These are phyloP conservation scores for Lolium multiflorum DNA, from an alignment of 176 grass and related monocot genomes.

Conservation along the genomic window DNA sequence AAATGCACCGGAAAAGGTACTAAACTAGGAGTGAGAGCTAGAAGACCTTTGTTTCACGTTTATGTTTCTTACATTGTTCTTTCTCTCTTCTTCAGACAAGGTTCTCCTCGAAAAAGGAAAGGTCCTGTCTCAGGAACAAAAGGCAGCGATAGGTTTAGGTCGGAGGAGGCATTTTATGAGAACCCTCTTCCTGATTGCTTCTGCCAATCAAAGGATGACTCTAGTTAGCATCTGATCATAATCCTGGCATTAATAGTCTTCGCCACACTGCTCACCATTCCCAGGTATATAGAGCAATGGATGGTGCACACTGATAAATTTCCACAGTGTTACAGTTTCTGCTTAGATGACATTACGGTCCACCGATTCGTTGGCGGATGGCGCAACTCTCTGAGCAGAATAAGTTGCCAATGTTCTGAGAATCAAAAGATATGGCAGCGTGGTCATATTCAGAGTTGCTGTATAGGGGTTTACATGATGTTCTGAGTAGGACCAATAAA, in stretches of 20 bases:
- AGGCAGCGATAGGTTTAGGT: slow-evolving; percentile 82
- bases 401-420: background rate
- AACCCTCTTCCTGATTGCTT: slow-evolving; percentile 94
- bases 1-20: slow-evolving; percentile 87
- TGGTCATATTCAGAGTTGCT: slow-evolving; percentile 4
- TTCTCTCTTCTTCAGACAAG: slow-evolving; percentile 70
- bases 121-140: slow-evolving; percentile 82
- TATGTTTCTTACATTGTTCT: slow-evolving; percentile 23
- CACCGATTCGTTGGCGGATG: slow-evolving; percentile 3
- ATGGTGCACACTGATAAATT: slow-evolving; percentile 9
- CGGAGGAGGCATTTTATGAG: slow-evolving; percentile 98
- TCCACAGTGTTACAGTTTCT: background rate
- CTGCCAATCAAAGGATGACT: slow-evolving; percentile 52
- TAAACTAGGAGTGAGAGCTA: background rate
- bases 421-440: background rate
- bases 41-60: background rate
- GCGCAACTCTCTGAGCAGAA: background rate
- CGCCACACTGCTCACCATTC: background rate
- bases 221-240: slow-evolving; percentile 23
- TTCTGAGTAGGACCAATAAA: slow-evolving; percentile 24
- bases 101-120: slow-evolving; percentile 81
- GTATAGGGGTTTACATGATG: background rate
- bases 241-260: background rate
- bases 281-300: slow-evolving; percentile 19
- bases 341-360: background rate